These are phyloP conservation scores for Cadophora sp. DNA, from an alignment of 2,329 filamentous ascomycete species.

Conservation along the genomic window DNA sequence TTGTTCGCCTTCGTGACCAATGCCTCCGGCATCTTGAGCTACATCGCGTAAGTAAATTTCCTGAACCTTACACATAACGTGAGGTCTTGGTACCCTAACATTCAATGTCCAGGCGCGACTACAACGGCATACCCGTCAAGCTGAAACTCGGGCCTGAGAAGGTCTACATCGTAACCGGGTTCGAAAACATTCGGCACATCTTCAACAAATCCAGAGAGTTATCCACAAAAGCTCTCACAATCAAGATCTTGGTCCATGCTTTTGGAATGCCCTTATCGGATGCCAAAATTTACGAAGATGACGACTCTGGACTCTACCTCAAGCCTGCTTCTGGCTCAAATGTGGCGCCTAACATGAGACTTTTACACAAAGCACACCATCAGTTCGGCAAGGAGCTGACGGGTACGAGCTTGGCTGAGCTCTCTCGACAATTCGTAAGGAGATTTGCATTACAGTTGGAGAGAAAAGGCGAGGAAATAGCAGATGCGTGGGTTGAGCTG, in stretches of 20 bases:
- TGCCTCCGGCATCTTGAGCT: neutral
- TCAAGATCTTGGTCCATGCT: neutral
- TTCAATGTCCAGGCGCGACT: neutral
- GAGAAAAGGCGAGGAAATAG: neutral
- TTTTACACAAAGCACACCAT: neutral
- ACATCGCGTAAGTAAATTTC: neutral
- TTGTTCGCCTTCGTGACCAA: neutral
- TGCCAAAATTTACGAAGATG: neutral
- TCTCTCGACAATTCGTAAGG: neutral
- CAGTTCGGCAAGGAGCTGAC: neutral
- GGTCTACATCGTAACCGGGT: neutral
- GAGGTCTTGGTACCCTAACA: neutral
- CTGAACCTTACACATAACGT: neutral
- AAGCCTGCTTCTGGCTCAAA: neutral
- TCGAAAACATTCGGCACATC: neutral
- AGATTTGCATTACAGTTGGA: neutral
- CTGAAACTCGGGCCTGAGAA: neutral
- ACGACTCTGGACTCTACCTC: neutral
- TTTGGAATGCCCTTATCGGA: neutral
- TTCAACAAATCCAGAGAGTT: neutral
- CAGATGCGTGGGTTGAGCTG: neutral
- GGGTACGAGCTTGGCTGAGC: neutral
- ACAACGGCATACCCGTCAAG: neutral
- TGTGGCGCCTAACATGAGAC: neutral
- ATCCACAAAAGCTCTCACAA: neutral